Percentiles rank a stretch among this genome's conserved stretches.
phyloP scores from a whole-genome alignment of 2,329 filamentous ascomycete genomes.

The Fusarium albosuccineum region DNA sequence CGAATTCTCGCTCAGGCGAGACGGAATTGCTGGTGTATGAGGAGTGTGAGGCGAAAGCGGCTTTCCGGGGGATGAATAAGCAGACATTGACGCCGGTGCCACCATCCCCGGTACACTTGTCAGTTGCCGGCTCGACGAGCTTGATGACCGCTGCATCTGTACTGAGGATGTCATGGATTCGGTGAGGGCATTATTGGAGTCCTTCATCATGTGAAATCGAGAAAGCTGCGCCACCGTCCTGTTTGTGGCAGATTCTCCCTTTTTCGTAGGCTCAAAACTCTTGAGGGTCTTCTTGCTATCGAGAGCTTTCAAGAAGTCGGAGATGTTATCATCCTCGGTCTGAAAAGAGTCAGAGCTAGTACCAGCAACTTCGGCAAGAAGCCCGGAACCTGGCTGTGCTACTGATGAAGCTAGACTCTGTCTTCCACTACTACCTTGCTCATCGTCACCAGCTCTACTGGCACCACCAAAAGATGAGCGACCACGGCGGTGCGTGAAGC shows the following conservation, averaged over 20 bases:
- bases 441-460: constrained; percentile 76
- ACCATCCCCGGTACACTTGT: constrained; percentile 73
- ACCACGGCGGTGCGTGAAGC: constrained; percentile 87
- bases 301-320: constrained; percentile 89
- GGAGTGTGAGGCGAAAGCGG: constrained; percentile 91
- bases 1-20: constrained; percentile 90
- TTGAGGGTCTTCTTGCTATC: constrained; percentile 89
- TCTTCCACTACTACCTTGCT: constrained; percentile 84
- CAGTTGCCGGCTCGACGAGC: constrained; percentile 74
- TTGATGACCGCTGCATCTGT: constrained; percentile 85
- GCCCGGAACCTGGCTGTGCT: constrained; percentile 80
- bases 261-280: constrained; percentile 78
- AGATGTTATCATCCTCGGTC: constrained; percentile 91
- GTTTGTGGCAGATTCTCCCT: constrained; percentile 77
- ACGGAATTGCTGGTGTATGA: constrained; percentile 93
- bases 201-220: constrained; percentile 89
- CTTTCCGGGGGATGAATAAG: constrained; percentile 90
- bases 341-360: constrained; percentile 76
- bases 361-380: constrained; percentile 78
- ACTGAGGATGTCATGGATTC: constrained; percentile 95
- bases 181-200: constrained; percentile 88
- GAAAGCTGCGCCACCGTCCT: constrained; percentile 83
- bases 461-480: constrained; percentile 82
- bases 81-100: constrained; percentile 82
- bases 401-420: constrained; percentile 79